Evolutionary conservation across 2,329 filamentous ascomycete species (phyloP), one percentile per base, ranked within the genome.

Genomic region (Tricladium varicosporioides): DNA sequence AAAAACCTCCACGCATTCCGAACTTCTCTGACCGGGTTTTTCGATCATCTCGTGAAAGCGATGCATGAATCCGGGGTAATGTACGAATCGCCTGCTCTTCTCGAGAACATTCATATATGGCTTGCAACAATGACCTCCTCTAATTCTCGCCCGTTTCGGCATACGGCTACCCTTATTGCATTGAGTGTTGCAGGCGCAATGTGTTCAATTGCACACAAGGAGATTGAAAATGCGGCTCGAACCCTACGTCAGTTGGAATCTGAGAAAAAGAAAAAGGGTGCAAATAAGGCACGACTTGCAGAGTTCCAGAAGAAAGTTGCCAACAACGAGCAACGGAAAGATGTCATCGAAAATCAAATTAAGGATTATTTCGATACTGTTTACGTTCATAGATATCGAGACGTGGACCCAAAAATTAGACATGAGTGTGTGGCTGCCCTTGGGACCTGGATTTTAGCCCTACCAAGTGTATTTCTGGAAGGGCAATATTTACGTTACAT

Each of bases 371-470:
- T 97, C 69, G 89, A 96, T 65, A 89, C 90, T 1, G 87, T 97
- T 48, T 99, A 96, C 70, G 88, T 97, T 31, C 93, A 99, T 73
- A 87, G 94, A 48, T 99, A 97, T 72, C 89, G 94, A 60, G 94
- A 99, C 70, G 85, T 97, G 31, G 94, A 99, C 68, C 85, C 91
- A 5, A 89, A 85, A 66, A 96, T 99, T 63, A 85, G 94, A 53
- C 85, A 88, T 0, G 93, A 97, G 68, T 97, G 93, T 69, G 87
- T 96, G 19, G 85, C 89, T 61, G 91, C 91, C 13, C 79, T 99
- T 8, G 92, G 92, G 27, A 82, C 86, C 43, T 99, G 94, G 94
- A 95, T 97, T 64, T 82, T 86, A 70, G 83, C 83, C 10, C 84
- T 96, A 51, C 91, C 92, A 1, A 91, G 91, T 48, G 82, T 90